Evolutionary conservation across 805 yeast species (phyloP), one percentile per base, ranked within the genome.

Genomic region (Saccharomycopsis fibuligera): DNA sequence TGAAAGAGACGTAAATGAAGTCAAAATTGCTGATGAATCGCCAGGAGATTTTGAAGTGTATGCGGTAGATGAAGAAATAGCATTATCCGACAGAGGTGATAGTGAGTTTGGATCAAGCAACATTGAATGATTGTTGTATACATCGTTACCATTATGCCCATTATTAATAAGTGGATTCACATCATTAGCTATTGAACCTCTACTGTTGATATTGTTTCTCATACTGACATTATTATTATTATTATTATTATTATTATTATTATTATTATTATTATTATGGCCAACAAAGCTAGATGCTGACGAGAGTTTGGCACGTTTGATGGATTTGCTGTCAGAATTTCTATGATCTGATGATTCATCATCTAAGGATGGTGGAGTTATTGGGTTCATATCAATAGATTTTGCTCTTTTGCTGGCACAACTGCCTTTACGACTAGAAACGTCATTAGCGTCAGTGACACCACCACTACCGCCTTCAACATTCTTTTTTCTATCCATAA

Each of bases 401-500:
- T 47, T 47, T 4, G 46, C 27, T 17, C 48, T 27, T 14, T 48
- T 48, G 16, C 27, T 31, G 24, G n/a, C 23, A 33, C 21, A 19
- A 31, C 23, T 36, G 37, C 24, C 21, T 9, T 8, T 31, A 22
- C 10, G 21, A 21, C 21, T 30, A 12, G 38, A 21, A 10, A 22
- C 43, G 9, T n/a, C 30, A 3, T 48, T 48, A n/a, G 45, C 57
- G n/a, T 56, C 56, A 29, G 17, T 39, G 23, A 17, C 4, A 6
- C 45, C n/a, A 19, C 17, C 9, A 10, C 17, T 6, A 33, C 19
- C 19, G 14, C 19, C 19, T 8, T 33, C 37, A 12, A 33, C n/a
- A 33, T 6, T 10, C 65, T 87, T 90, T 73, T 91, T 95, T 64
- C 95, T 82, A 65, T 93, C 98, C 79, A 95, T 91, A 44, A 91